Evolutionary conservation across 257 asterid genomes (phyloP).

Genomic region (Fraxinus anomala): DNA sequence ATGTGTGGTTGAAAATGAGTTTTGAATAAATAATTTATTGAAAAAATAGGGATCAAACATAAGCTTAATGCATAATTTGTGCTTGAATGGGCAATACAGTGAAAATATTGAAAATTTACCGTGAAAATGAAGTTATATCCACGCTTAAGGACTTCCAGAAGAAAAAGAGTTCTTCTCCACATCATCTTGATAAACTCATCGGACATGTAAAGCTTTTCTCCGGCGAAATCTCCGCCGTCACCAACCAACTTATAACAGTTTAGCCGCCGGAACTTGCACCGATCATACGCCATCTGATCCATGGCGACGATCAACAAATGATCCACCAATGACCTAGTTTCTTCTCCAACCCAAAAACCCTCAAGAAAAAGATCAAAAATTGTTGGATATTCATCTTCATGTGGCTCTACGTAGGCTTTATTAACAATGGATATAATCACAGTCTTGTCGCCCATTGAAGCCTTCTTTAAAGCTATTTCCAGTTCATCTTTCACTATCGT

Average conservation of each 20-base stretch:
- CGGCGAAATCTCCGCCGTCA: slow-evolving; percentile 41
- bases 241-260: slow-evolving; percentile 56
- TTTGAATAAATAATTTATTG: too few relatives aligned
- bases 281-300: slow-evolving; percentile 58
- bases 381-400: slow-evolving; percentile 42
- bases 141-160: slow-evolving; percentile 53
- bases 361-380: slow-evolving; percentile 81
- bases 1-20: too few relatives aligned
- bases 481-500: slow-evolving; percentile 38
- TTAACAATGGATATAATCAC: slow-evolving; percentile 62
- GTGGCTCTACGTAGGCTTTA: slow-evolving; percentile 65
- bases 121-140: slow-evolving; percentile 78
- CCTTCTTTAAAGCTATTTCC: slow-evolving; percentile 44
- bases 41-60: too few relatives aligned
- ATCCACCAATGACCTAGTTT: slow-evolving; percentile 43
- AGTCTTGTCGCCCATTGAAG: slow-evolving; percentile 59
- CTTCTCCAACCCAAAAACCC: slow-evolving; percentile 78
- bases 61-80: too few relatives aligned
- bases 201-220: slow-evolving; percentile 67
- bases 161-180: slow-evolving; percentile 75
- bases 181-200: slow-evolving; percentile 71
- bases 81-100: not conserved
- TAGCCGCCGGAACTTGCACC: slow-evolving; percentile 56
- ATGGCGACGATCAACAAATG: slow-evolving; percentile 61
- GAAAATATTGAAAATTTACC: slow-evolving; percentile 32